Base-by-base conservation (phyloP, 208 protist species). In the Trypanosoma rangeli region DNA sequence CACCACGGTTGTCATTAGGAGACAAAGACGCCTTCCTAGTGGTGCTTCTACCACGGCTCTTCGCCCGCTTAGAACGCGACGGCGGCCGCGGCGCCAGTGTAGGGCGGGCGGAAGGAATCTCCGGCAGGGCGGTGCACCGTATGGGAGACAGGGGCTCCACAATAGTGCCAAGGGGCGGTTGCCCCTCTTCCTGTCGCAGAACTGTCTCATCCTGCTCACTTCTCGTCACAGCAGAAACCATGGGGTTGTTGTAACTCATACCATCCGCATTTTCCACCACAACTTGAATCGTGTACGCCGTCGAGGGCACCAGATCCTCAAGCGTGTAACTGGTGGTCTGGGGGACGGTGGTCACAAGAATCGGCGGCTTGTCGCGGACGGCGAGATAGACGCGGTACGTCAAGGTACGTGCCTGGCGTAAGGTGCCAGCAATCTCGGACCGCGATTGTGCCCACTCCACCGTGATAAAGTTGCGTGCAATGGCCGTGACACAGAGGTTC, bases 171-270 rank as follows among this genome's bases (percentile, higher is more conserved):
- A 73, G 52, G 16, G 53, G 59, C 3, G 56, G 54, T 15, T 58
- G 20, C 1, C 37, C 67, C 3, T 31, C 15, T 12, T 69, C 67
- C 28, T 68, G 60, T 13, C 24, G 42, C 8, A 44, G 7, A 0
- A 90, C 73, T 33, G 70, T 82, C 33, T 49, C 39, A 55, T 95
- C 90, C 10, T 79, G 60, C 70, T 88, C 87, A 1, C 68, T 58
- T 66, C 83, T 84, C 18, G 93, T 97, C 31, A 64, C 65, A 62
- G 95, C 93, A 54, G 81, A 83, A 13, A 97, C 67, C 52, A 83
- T 80, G 7, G 89, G 86, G 67, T 96, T 97, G 65, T 79, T 63
- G 81, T 83, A 91, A 74, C 89, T 95, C 22, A 94, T 82, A 50
- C 93, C 93, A 70, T 90, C 78, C 16, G 65, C 46, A 70, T 88